phyloP scores from a whole-genome alignment of 1,139 yeast genomes.

The Pichia sp. region DNA sequence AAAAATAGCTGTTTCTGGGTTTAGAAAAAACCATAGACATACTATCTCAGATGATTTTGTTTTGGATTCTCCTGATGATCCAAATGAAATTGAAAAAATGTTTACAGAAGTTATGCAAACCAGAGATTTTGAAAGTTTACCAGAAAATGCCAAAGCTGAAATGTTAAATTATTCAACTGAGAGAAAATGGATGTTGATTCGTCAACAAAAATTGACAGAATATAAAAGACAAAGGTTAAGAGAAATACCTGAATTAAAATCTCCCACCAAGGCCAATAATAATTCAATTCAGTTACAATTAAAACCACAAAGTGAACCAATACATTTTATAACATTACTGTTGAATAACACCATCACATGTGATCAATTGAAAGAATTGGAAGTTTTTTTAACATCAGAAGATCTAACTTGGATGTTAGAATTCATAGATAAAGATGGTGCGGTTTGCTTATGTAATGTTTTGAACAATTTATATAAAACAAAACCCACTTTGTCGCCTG shows the following conservation, averaged over 20 bases:
- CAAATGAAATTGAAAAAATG: conserved; percentile 55
- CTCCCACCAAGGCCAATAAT: conserved; percentile 12
- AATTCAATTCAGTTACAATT: conserved; percentile 14
- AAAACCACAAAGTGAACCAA: conserved; percentile 21
- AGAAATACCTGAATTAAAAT: conserved; percentile 26
- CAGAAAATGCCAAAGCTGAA: conserved; percentile 70
- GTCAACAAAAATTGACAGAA: conserved; percentile 80
- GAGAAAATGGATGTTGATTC: conserved; percentile 87
- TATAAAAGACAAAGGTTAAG: conserved; percentile 44
- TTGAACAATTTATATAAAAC: conserved; percentile 29
- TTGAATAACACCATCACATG: conserved; percentile 64
- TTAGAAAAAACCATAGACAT: conserved; percentile 29
- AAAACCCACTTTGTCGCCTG: conserved; percentile 19
- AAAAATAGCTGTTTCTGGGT: conserved; percentile 20
- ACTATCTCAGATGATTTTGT: conserved; percentile 33
- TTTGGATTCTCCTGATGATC: conserved; percentile 53
- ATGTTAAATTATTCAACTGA: conserved; percentile 69
- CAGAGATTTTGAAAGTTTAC: conserved; percentile 75
- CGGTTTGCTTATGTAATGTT: conserved; percentile 67
- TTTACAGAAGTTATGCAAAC: conserved; percentile 70
- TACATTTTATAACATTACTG: conserved; percentile 59
- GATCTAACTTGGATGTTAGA: conserved; percentile 85
- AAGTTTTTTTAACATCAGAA: conserved; percentile 90
- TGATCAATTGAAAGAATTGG: conserved; percentile 70
- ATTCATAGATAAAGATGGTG: conserved; percentile 83